Base-by-base conservation (phyloP, 148 eudicot genomes). In the Camellia sinensis region DNA sequence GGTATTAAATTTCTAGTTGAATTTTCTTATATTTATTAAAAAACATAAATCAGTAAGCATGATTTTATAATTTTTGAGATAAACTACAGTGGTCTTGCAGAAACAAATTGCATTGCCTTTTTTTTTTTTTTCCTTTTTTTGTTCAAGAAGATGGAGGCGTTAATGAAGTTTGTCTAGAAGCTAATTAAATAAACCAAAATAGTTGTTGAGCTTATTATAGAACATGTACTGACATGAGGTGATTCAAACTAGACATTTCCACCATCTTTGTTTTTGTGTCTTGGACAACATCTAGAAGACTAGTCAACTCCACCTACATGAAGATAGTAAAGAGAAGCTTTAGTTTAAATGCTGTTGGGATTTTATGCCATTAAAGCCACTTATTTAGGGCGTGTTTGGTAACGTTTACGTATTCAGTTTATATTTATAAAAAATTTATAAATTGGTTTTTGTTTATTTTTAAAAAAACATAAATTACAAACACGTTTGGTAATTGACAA, bases 241-340 rank as follows among this genome's bases (percentile, higher is more conserved):
- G 99, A 87, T 94, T 94, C 77, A 96, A 81, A 29, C 97, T 98
- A 80, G 99, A 96, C 95, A 96, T 91, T 83, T 96, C 99, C 70
- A 96, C 92, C 98, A 94, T 92, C 86, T 90, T 96, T 62, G 97
- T 92, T 83, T 94, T 98, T 62, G 99, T 94, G 82, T 92, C 88
- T 84, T 94, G 95, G 83, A 81, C 98, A 71, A 95, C 97, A 83
- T 96, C 99, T 75, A 96, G 84, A 78, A 94, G 89, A 85, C 86
- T 81, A 68, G 88, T 84, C 80, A 96, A 85, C 86, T 96, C 98
- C 75, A 90, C 91, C 97, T 95, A 86, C 79, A 83, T 69, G 15
- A 66, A 71, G 22, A 43, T 8, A 74, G 10, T 61, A 64, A 9
- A 15, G 53, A 75, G 78, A 15, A 43, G 78, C 46, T 56, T 57